Percentiles rank a stretch among this genome's conserved stretches.
These are phyloP conservation scores for Spirogloea muscicola DNA, from an alignment of 139 green algal genomes.

Conservation along the genomic window DNA sequence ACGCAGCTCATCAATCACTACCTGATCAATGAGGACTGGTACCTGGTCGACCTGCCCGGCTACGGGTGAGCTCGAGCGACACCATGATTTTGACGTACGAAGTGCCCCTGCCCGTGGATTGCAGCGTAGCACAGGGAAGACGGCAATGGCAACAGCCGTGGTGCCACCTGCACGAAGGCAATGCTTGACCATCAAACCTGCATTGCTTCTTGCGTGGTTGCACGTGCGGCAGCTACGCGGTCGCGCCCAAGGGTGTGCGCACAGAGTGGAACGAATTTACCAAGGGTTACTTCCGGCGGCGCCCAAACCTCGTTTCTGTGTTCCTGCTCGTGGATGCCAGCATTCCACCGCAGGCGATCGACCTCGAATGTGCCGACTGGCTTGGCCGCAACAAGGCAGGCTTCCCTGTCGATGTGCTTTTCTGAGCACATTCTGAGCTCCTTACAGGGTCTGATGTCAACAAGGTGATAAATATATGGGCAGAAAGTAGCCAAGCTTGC, in stretches of 20 bases:
- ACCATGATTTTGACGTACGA: background rate
- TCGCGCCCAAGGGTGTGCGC: conserved; percentile 51
- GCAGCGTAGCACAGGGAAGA: background rate
- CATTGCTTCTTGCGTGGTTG: background rate
- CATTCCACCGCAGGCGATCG: conserved; percentile 73
- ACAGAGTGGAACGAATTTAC: conserved; percentile 83
- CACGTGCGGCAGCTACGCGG: conserved; percentile 57
- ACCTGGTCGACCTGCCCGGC: conserved; percentile 90
- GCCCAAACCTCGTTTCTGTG: conserved; percentile 78
- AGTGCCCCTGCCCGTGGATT: background rate
- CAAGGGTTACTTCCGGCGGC: conserved; percentile 74
- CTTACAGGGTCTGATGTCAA: background rate
- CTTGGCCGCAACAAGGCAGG: conserved; percentile 59
- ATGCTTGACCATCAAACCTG: too few species aligned
- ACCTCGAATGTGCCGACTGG: conserved; percentile 80
- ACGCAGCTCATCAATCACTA: conserved; percentile 96
- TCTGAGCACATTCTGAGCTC: too few species aligned
- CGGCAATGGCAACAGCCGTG: background rate
- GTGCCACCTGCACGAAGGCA: background rate
- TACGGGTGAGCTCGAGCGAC: conserved; percentile 67
- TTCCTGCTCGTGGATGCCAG: conserved; percentile 84
- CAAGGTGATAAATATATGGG: too few species aligned
- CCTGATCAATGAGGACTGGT: conserved; percentile 88
- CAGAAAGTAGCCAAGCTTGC: too few species aligned
- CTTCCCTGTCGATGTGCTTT: background rate